A percentile compares a stretch with the other conserved stretches of the same genome.
Conservation (phyloP, 2,329 filamentous ascomycete species). For the Fusarium sp. region DNA sequence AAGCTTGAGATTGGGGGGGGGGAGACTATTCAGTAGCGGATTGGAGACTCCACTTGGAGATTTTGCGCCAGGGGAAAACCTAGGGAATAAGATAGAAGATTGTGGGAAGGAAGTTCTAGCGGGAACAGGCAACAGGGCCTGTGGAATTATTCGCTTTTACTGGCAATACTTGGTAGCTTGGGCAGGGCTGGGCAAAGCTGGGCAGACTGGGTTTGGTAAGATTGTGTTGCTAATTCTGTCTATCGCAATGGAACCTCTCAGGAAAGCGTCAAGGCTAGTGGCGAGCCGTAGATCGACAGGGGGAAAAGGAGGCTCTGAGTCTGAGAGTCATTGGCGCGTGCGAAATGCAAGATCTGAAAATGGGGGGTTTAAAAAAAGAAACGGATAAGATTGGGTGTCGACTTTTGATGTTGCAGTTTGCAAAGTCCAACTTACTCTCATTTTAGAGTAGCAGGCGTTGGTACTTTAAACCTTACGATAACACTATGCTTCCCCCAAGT, state of each 20-base stretch:
- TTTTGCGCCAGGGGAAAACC: neutral
- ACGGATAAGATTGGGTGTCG: neutral
- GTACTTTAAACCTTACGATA: neutral
- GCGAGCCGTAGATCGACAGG: constrained; percentile 27
- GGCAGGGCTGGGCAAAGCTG: neutral
- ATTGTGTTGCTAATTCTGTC: constrained; percentile 36
- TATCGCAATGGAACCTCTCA: constrained; percentile 22
- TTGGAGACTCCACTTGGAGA: constrained; percentile 11
- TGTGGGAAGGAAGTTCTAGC: no score
- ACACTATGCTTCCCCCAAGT: neutral
- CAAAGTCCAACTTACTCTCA: constrained; percentile 1
- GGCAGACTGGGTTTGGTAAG: neutral
- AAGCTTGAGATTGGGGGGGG: constrained; percentile 23
- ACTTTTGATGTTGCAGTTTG: neutral
- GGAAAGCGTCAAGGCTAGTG: constrained; percentile 10
- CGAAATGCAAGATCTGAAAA: constrained; percentile 22
- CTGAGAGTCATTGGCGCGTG: constrained; percentile 4
- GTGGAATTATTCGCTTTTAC: neutral
- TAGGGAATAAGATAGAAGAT: neutral
- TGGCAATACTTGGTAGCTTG: no score
- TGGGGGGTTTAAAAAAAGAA: neutral
- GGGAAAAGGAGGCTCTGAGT: constrained; percentile 7
- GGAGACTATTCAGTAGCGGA: constrained; percentile 1
- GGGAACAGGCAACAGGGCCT: neutral
- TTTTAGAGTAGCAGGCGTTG: neutral